These are phyloP conservation scores for Paraglomus occultum DNA, from an alignment of 192 early-diverging fungal species.

Conservation along the genomic window DNA sequence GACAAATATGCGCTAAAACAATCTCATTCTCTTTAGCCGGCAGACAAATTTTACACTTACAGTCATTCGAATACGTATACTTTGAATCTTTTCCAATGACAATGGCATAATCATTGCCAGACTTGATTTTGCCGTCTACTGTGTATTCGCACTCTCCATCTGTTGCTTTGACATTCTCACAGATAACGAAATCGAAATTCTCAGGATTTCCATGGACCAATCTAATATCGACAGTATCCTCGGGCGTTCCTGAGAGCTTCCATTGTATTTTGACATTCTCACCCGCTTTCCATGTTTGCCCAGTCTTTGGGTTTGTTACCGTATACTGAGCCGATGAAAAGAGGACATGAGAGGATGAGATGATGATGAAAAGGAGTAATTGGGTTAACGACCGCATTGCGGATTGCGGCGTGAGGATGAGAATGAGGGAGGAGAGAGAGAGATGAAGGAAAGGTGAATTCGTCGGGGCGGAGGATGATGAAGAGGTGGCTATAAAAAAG, in stretches of 20 bases:
- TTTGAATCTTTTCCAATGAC: not conserved
- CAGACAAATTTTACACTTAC: not conserved
- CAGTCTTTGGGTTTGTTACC: not conserved
- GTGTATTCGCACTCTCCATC: not conserved
- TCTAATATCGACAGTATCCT: not conserved
- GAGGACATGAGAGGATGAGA: too few relatives aligned
- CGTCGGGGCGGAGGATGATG: too few relatives aligned
- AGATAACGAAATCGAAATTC: not conserved
- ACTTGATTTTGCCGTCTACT: not conserved
- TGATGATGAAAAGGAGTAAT: too few relatives aligned
- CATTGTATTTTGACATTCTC: not conserved
- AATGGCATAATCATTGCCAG: slow-evolving; percentile 21
- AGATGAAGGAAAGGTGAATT: too few relatives aligned
- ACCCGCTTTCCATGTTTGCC: not conserved
- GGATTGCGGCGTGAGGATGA: too few relatives aligned
- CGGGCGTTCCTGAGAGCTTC: not conserved
- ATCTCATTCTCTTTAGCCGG: not conserved
- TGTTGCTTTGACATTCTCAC: not conserved
- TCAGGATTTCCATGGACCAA: not conserved
- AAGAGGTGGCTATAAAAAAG: too few relatives aligned
- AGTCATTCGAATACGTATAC: slow-evolving; percentile 6
- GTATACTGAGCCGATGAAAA: not conserved
- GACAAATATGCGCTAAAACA: too few relatives aligned
- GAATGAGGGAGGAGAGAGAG: too few relatives aligned
- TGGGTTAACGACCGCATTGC: too few relatives aligned